Percentiles rank a stretch among this genome's conserved stretches.
These are phyloP conservation scores for Penicillium brevicompactum DNA, from an alignment of 2,329 filamentous ascomycete genomes.

Conservation along the genomic window DNA sequence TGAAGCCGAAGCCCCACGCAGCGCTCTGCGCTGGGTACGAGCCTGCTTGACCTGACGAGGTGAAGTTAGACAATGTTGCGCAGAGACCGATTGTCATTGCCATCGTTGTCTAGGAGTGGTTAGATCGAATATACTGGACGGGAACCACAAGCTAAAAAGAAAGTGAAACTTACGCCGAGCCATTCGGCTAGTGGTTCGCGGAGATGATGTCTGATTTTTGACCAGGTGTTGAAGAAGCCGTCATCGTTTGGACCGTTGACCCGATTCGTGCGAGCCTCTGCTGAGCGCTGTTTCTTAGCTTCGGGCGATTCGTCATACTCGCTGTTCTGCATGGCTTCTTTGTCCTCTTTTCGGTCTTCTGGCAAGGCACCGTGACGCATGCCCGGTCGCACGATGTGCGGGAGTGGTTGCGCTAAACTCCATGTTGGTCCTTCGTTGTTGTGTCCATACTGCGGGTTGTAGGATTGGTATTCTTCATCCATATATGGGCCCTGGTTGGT, in stretches of 20 bases:
- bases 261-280: neutral
- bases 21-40: constrained; percentile 21
- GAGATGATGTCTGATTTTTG: constrained; percentile 24
- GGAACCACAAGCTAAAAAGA: neutral
- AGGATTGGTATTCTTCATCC: constrained; percentile 22
- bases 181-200: constrained; percentile 35
- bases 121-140: neutral
- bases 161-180: constrained; percentile 22
- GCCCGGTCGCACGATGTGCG: constrained; percentile 52
- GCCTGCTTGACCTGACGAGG: constrained; percentile 25
- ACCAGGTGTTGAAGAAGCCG: constrained; percentile 32
- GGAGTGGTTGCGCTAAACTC: constrained; percentile 53
- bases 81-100: constrained; percentile 35
- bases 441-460: constrained; percentile 55
- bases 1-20: constrained; percentile 34
- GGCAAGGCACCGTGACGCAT: constrained; percentile 37
- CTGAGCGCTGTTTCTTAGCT: neutral
- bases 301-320: neutral
- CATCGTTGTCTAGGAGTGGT: constrained; percentile 22
- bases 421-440: constrained; percentile 49
- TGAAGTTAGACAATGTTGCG: constrained; percentile 25
- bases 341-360: constrained; percentile 16
- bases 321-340: constrained; percentile 1
- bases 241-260: constrained; percentile 4
- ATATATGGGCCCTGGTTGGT: neutral